Base-by-base conservation (phyloP, 495 filamentous ascomycete genomes). In the Hyaloscypha hepaticicola region DNA sequence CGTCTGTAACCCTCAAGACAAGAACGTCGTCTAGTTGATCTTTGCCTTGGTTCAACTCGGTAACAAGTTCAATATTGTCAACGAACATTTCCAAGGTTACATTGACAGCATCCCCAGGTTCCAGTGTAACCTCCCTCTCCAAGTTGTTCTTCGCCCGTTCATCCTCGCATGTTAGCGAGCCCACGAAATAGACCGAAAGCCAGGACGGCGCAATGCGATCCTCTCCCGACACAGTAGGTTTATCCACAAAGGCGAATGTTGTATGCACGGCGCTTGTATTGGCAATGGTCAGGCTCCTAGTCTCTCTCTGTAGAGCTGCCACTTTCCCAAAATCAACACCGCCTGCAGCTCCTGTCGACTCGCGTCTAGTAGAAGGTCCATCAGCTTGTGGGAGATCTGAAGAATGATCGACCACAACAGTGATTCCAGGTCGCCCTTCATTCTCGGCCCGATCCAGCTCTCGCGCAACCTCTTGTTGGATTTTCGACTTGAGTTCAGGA, bases 401-500 rank as follows among this genome's bases (percentile, higher is more conserved):
- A 58, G 82, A 78, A 49, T 74, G 76, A 64, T 99, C 95, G 0
- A 94, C 84, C 1, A 98, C 85, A 11, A 99, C 79, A 0, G 94
- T 97, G 21, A 99, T 81, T 3, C 79, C 85, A 0, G 96, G 96
- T 9, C 95, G 82, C 0, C 88, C 85, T 74, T 98, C 96, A 63
- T 99, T 99, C 74, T 99, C 96, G 7, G 87, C 89, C 55, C 89
- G 89, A 72, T 99, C 96, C 3, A 97, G 78, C 69, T 96, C 90
- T 45, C 90, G 83, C 1, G 90, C 93, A 14, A 98, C 90, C 72
- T 97, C 93, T 68, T 89, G 85, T 59, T 97, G 89, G 5, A 98
- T 79, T 66, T 86, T 88, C 8, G 90, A 82, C 73, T 93, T 97
- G 26, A 96, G 77, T 21, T 92, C 86, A 0, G 92, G 86, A 9